Evolutionary conservation across 83 land plant genomes (phyloP).

Genomic region (Picea mariana): DNA sequence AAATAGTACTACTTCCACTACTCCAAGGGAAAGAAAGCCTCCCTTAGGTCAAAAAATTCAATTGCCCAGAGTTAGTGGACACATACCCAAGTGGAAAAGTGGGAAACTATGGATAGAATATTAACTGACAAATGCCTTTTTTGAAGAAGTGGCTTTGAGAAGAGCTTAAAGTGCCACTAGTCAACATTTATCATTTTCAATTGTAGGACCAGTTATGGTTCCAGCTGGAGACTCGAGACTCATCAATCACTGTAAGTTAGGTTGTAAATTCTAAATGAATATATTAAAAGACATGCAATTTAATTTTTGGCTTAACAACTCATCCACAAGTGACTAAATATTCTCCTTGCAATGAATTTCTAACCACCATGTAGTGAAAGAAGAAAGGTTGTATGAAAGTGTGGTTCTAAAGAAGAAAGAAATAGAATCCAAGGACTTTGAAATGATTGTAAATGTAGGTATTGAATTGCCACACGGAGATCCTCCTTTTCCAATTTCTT

Average conservation of each 20-base stretch:
- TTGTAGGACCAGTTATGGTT: neutral
- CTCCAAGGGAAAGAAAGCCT: neutral
- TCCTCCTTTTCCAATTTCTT: too few relatives aligned
- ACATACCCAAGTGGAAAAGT: constrained; percentile 13
- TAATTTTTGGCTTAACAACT: too few relatives aligned
- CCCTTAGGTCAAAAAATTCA: neutral
- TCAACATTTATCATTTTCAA: constrained; percentile 7
- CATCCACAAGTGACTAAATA: too few relatives aligned
- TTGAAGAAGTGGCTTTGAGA: neutral
- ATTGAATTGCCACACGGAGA: too few relatives aligned
- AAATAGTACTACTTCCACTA: neutral
- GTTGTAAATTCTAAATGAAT: too few relatives aligned
- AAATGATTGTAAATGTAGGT: too few relatives aligned
- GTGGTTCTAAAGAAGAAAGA: neutral
- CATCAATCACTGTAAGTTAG: too few relatives aligned
- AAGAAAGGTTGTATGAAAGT: neutral
- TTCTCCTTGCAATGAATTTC: too few relatives aligned
- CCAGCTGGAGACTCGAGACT: neutral
- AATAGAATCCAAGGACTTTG: too few relatives aligned
- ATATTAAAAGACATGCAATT: too few relatives aligned
- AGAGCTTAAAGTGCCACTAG: neutral
- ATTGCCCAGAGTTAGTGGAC: neutral
- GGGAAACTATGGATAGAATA: neutral
- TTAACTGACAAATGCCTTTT: neutral
- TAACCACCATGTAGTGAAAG: neutral